phyloP scores from a whole-genome alignment of 2,329 filamentous ascomycete species.

The Endothia cerciana region DNA sequence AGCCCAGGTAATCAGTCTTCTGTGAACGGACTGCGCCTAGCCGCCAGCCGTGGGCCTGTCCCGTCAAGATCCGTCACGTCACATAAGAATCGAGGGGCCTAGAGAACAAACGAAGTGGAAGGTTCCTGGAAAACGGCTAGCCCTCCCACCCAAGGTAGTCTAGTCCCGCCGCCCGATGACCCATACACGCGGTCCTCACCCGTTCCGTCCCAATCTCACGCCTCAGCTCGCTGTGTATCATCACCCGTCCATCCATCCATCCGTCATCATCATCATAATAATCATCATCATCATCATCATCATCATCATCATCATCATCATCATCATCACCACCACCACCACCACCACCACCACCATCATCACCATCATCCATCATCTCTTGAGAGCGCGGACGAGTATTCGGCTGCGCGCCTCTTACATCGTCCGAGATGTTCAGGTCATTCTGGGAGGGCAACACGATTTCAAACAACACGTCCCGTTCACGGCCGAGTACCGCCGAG shows the following conservation, averaged over 20 bases:
- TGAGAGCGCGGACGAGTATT: neutral
- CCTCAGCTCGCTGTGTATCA: no score
- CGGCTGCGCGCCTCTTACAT: neutral
- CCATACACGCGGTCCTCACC: no score
- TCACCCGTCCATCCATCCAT: no score
- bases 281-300: no score
- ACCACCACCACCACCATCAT: no score
- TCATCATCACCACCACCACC: neutral
- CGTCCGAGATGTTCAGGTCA: constrained; percentile 17
- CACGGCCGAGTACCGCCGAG: constrained; percentile 21
- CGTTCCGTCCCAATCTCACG: no score
- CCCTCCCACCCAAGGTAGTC: neutral
- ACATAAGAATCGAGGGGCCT: neutral
- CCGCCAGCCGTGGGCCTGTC: constrained; percentile 13
- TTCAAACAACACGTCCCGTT: constrained; percentile 10
- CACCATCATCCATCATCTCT: neutral
- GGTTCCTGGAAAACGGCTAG: constrained; percentile 3
- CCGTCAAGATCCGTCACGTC: constrained; percentile 9
- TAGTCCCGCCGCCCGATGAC: constrained; percentile 11
- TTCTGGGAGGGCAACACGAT: constrained; percentile 19
- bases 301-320: neutral
- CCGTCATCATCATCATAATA: no score
- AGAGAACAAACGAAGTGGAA: constrained; percentile 4
- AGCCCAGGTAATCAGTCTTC: constrained; percentile 3
- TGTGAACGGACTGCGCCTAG: constrained; percentile 10